These are phyloP conservation scores for Avena atlantica DNA, from an alignment of 176 grass and related monocot genomes.

Conservation along the genomic window DNA sequence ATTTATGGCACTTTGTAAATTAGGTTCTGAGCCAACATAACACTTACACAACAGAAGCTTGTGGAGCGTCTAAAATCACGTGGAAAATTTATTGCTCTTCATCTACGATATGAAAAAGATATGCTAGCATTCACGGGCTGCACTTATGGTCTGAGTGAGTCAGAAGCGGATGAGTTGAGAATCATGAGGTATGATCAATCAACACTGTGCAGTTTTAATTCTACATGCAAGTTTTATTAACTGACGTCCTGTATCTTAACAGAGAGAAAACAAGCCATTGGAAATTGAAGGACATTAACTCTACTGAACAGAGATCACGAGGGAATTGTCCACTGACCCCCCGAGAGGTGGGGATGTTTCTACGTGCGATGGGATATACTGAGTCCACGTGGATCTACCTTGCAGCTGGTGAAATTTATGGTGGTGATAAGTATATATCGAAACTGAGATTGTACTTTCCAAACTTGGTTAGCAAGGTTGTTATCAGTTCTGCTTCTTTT, in stretches of 20 bases:
- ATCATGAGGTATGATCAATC: conserved; percentile 65
- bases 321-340: conserved; percentile 93
- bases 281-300: conserved; percentile 94
- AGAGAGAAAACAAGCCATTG: conserved; percentile 94
- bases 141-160: conserved; percentile 68
- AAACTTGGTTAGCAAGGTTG: conserved; percentile 96
- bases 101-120: conserved; percentile 97
- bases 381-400: conserved; percentile 91
- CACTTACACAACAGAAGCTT: conserved; percentile 95
- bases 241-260: conserved; percentile 34
- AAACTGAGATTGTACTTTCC: conserved; percentile 77
- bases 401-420: conserved; percentile 96
- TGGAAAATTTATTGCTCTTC: conserved; percentile 83
- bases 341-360: conserved; percentile 83
- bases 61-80: conserved; percentile 76
- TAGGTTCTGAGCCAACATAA: conserved; percentile 87
- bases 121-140: conserved; percentile 98
- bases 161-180: conserved; percentile 79
- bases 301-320: conserved; percentile 75
- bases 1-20: conserved; percentile 63
- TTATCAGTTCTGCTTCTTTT: conserved; percentile 27
- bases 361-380: conserved; percentile 75
- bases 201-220: conserved; percentile 14
- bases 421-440: conserved; percentile 83
- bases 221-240: conserved; percentile 23